Evolutionary conservation across 306 rosid species (phyloP).

Genomic region (Cyamopsis tetragonoloba): DNA sequence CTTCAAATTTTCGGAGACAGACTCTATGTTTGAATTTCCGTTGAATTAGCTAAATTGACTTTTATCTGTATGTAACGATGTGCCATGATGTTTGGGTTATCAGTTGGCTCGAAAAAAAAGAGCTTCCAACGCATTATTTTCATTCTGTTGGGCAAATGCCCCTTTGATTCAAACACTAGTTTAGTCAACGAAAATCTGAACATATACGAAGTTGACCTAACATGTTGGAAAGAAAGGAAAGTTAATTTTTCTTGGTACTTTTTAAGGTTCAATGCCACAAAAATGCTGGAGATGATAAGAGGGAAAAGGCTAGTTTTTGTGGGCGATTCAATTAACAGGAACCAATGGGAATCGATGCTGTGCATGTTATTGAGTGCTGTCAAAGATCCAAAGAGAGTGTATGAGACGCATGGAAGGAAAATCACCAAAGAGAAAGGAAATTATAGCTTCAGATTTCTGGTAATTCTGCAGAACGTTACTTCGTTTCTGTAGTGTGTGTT

Average conservation of each 20-base stretch:
- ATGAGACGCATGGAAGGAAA: conserved; percentile 72
- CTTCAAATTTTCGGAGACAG: no score
- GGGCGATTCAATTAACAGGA: conserved; percentile 92
- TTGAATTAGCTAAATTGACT: no score
- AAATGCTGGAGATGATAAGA: conserved; percentile 78
- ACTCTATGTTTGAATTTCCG: no score
- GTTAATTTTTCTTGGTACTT: background rate
- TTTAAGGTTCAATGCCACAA: conserved; percentile 82
- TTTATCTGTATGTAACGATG: no score
- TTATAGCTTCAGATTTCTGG: conserved; percentile 86
- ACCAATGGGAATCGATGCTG: conserved; percentile 95
- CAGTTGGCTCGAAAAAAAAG: no score
- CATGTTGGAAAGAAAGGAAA: background rate
- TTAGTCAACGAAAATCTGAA: no score
- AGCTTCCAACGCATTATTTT: no score
- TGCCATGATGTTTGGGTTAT: no score
- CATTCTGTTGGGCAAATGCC: no score
- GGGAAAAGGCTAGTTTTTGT: conserved; percentile 93
- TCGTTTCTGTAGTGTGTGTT: background rate
- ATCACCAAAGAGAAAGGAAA: conserved; percentile 78
- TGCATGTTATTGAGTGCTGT: conserved; percentile 74
- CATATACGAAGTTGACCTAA: no score
- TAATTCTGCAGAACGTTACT: conserved; percentile 36
- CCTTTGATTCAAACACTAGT: no score
- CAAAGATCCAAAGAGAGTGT: conserved; percentile 71